Evolutionary conservation across 306 rosid species (phyloP), one percentile per base, ranked within the genome.

Genomic region (Rosa rugosa): DNA sequence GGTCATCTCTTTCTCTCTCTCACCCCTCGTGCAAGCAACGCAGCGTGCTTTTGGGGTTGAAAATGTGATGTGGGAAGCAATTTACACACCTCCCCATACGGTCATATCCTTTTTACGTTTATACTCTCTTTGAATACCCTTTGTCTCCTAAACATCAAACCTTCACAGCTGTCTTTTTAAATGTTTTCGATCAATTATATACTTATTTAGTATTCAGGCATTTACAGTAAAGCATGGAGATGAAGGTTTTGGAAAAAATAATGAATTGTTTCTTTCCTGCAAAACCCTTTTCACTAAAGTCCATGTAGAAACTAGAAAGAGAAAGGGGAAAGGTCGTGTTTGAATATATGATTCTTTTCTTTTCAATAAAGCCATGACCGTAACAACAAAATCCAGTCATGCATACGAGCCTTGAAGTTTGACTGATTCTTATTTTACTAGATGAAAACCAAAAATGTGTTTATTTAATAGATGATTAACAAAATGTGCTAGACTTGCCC

Each of bases 141-240:
- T 60, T 87, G 93, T 88, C 90, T 85, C 88, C 93, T 71, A 83
- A 78, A 83, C 75, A 47, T 82, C 88, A 73, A 80, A 86, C 92
- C 86, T 80, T 83, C 65, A 89, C 93, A 88, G 93, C 95, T 90
- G 93, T 86, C 41, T 14, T 4, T 45, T 78, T 80, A 60, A 31
- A 31, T 60, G 66, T 76, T 54, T 42, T 42, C 51, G 51, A 71
- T 80, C 42, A 60, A 23, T 77, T 78, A 22, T 76, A 46, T 12
- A n/a, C n/a, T n/a, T n/a, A n/a, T n/a, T n/a, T n/a, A 56, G 50
- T 46, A 80, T 73, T 44, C 41, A 31, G 0, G 40, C 13, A 73
- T 36, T 75, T 75, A 56, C 53, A 77, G 23, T 69, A 8, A 31
- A 56, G 44, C 53, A 27, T 3, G 2, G 49, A 71, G 34, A 76